These are phyloP conservation scores for Brasilioporus rufonigricans DNA, from an alignment of 768 basidiomycete species.

Conservation along the genomic window DNA sequence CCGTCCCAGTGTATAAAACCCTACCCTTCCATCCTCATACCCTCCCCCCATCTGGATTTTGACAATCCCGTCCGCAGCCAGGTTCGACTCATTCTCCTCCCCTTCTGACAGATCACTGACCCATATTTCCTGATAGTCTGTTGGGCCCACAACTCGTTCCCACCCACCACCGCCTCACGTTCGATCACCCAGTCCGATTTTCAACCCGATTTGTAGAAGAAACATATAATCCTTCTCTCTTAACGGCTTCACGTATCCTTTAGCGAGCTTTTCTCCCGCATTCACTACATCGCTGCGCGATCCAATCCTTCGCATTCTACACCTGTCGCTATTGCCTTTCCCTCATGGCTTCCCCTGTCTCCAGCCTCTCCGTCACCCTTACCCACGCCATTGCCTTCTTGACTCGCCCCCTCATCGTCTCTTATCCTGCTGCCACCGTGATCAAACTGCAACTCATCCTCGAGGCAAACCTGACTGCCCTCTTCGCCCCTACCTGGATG, in stretches of 20 bases:
- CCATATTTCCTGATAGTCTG: constrained; percentile 23
- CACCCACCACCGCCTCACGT: constrained; percentile 7
- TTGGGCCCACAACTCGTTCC: constrained; percentile 14
- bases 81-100: constrained; percentile 14
- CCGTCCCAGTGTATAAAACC: constrained; percentile 27
- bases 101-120: constrained; percentile 9
- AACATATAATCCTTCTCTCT: constrained; percentile 6
- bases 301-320: constrained; percentile 24
- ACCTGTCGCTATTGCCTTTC: constrained; percentile 5
- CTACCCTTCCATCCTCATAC: neutral
- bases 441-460: constrained; percentile 69
- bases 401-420: constrained; percentile 57
- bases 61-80: constrained; percentile 37
- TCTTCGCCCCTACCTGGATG: constrained; percentile 67
- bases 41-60: constrained; percentile 31
- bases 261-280: constrained; percentile 25
- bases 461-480: constrained; percentile 68
- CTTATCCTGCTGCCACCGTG: constrained; percentile 60
- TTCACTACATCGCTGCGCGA: constrained; percentile 33
- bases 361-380: constrained; percentile 63
- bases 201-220: constrained; percentile 19
- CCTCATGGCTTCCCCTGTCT: constrained; percentile 35
- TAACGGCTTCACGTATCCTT: constrained; percentile 29
- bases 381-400: constrained; percentile 74
- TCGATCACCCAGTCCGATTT: constrained; percentile 26